Evolutionary conservation across 164 flowering plant genomes (phyloP).

Genomic region (Litsea cubeba): DNA sequence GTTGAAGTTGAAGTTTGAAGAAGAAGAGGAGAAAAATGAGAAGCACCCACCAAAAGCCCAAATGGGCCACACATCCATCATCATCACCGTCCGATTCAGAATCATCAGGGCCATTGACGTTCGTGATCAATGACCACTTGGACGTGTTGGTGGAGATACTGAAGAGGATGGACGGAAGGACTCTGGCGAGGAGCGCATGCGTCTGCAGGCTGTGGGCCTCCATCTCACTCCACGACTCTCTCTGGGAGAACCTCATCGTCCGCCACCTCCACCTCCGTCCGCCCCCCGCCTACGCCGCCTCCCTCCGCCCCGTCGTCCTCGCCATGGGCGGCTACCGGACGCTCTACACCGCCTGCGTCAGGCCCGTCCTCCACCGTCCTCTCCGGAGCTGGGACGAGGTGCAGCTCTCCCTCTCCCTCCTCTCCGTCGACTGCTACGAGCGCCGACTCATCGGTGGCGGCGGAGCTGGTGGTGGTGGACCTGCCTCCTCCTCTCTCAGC

Average conservation of each 20-base stretch:
- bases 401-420: conserved; percentile 72
- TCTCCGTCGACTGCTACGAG: conserved; percentile 84
- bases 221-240: conserved; percentile 55
- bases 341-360: conserved; percentile 61
- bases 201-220: conserved; percentile 82
- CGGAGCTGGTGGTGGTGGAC: neutral
- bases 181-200: conserved; percentile 69
- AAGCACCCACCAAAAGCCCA: neutral
- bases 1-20: neutral
- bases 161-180: conserved; percentile 70
- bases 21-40: neutral
- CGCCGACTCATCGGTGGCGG: conserved; percentile 27
- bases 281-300: conserved; percentile 3
- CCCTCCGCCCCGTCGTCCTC: conserved; percentile 44
- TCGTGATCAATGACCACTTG: conserved; percentile 67
- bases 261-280: conserved; percentile 60
- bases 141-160: conserved; percentile 74
- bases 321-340: conserved; percentile 78
- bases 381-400: conserved; percentile 55
- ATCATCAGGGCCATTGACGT: conserved; percentile 3
- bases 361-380: conserved; percentile 39
- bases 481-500: conserved; percentile 48
- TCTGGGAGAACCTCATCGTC: conserved; percentile 87
- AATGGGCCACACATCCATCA: neutral
- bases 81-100: neutral